Evolutionary conservation across 345 rosid genomes (phyloP), one percentile per base, ranked within the genome.

Genomic region (Punica granatum): DNA sequence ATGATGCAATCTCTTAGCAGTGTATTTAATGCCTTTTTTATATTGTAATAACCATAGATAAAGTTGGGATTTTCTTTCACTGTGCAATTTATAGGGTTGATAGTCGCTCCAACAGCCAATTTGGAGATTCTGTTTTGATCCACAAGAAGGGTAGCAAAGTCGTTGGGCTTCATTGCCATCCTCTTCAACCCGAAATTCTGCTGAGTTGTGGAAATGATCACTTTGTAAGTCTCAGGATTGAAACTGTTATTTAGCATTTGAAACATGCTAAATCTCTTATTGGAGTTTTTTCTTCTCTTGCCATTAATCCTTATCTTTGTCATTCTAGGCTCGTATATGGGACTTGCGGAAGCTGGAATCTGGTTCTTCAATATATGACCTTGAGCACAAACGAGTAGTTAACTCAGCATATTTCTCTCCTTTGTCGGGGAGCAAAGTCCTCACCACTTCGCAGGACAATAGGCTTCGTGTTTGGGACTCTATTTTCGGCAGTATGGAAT

Each of bases 371-470:
- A 86, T 94, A 36, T 61, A 60, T 69, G 76, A 84, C 56, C 95
- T 90, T 65, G 69, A 78, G 28, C 98, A 93, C 82, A 89, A 70
- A 63, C 85, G 99, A 43, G 97, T 94, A 68, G 99, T 94, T 64
- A 93, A 91, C 79, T 90, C 95, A 66, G 99, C 98, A 15, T 94
- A 89, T 72, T 94, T 94, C 84, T 94, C 96, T 66, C 99, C 96
- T 54, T 65, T 79, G 18, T 83, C 97, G 9, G 99, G 99, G 37
- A 82, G 78, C 53, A 94, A 94, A 74, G 89, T 94, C 65, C 91
- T 91, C 30, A 87, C 96, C 10, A 94, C 99, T 25, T 84, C 87
- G 33, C 97, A 91, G 79, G 97, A 94, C 79, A 94, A 91, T 65
- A 92, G 97, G 51, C 81, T 94, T 70, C 80, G 95, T 62, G 60